Evolutionary conservation across 371 early-diverging fungal genomes (phyloP).

Genomic region (Amoeboaphelidium protococcarum): DNA sequence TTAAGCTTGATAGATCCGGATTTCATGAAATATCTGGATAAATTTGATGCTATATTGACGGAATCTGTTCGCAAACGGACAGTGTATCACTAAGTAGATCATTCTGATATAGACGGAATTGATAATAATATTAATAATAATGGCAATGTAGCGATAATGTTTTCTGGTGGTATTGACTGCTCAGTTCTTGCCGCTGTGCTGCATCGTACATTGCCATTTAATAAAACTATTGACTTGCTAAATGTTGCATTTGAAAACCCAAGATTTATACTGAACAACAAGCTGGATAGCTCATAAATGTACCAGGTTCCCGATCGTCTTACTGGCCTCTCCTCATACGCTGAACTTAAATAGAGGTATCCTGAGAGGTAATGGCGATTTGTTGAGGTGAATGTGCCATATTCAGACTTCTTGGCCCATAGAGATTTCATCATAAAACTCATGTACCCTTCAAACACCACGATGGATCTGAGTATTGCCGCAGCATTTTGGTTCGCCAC

Average conservation of each 20-base stretch:
- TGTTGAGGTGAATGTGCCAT: constrained; percentile 65
- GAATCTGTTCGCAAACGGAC: constrained; percentile 12
- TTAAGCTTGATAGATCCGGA: background rate
- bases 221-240: constrained; percentile 61
- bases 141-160: constrained; percentile 49
- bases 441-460: constrained; percentile 54
- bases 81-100: constrained; percentile 7
- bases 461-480: constrained; percentile 88
- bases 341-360: constrained; percentile 25
- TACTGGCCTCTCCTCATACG: constrained; percentile 36
- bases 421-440: constrained; percentile 29
- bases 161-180: constrained; percentile 88
- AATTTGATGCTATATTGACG: background rate
- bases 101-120: background rate
- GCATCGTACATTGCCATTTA: constrained; percentile 28
- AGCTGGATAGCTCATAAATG: constrained; percentile 5
- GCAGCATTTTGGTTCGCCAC: constrained; percentile 85
- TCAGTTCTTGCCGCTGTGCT: constrained; percentile 52
- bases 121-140: background rate
- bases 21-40: background rate
- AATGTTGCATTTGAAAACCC: constrained; percentile 92
- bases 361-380: constrained; percentile 56
- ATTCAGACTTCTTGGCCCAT: constrained; percentile 26
- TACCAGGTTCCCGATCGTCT: constrained; percentile 71
- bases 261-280: constrained; percentile 17